Percentiles rank a stretch among this genome's conserved stretches.
These are phyloP conservation scores for Ganoderma meredithae DNA, from an alignment of 1,284 basidiomycete genomes.

Conservation along the genomic window DNA sequence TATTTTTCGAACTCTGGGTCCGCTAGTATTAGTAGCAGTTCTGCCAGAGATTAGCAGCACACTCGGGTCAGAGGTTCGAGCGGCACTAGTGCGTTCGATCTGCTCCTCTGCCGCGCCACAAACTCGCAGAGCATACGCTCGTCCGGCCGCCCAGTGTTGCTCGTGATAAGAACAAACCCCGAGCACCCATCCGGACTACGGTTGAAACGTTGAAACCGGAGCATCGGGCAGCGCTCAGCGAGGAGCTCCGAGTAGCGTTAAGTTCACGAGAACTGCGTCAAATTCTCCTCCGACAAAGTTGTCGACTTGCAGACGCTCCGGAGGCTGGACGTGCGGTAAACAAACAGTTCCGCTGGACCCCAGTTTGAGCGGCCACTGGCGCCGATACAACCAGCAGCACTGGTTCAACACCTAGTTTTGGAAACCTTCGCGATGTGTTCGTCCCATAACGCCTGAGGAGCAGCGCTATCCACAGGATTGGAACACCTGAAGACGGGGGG, in stretches of 20 bases:
- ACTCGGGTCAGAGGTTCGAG: background rate
- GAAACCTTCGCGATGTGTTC: background rate
- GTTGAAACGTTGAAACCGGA: too few species aligned
- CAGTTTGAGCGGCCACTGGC: background rate
- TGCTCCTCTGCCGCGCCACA: background rate
- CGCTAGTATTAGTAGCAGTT: background rate
- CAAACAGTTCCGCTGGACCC: background rate
- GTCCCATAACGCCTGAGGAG: background rate
- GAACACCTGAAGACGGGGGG: background rate
- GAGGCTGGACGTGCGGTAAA: background rate
- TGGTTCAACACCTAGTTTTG: background rate
- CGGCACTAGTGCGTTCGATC: slow-evolving; percentile 1
- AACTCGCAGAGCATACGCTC: background rate
- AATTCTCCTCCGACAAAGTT: background rate
- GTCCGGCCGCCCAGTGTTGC: background rate
- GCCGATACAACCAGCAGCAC: background rate
- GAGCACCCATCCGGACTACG: background rate
- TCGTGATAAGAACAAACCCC: background rate
- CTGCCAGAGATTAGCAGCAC: background rate
- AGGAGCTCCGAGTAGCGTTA: background rate
- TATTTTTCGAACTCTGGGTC: background rate
- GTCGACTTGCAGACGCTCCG: background rate
- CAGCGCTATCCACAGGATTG: slow-evolving; percentile 8
- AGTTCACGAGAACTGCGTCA: background rate
- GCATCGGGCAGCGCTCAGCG: background rate